Percentiles rank a stretch among this genome's conserved stretches.
Evolutionary conservation across 129 eudicot species (phyloP).

Genomic region (Mikania micrantha): DNA sequence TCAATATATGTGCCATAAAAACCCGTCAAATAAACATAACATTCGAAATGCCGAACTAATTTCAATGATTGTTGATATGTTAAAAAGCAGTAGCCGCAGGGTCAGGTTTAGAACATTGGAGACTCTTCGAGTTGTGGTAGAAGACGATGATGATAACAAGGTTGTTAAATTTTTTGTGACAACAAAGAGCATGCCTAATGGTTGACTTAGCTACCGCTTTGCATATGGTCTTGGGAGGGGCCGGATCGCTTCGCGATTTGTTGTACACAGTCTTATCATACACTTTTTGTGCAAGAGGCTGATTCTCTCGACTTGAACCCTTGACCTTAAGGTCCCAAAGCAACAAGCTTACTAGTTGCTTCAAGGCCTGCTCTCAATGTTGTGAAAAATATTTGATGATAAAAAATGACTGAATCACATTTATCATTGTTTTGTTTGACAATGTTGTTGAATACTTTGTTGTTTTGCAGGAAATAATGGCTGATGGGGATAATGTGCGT

Average conservation of each 20-base stretch:
- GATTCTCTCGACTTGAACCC: no score
- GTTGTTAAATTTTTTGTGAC: slow-evolving; percentile 36
- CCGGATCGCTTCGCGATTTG: no score
- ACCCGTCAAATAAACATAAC: slow-evolving; percentile 49
- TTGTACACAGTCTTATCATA: no score
- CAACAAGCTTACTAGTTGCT: no score
- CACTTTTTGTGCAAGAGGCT: no score
- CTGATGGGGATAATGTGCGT: slow-evolving; percentile 90
- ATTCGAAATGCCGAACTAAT: slow-evolving; percentile 59
- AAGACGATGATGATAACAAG: slow-evolving; percentile 81
- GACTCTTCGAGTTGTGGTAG: slow-evolving; percentile 73
- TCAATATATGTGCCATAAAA: slow-evolving; percentile 57
- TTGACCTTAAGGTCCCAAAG: no score
- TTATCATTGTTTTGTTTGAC: background rate
- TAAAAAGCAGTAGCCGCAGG: slow-evolving; percentile 67
- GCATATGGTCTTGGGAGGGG: no score
- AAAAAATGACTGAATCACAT: no score
- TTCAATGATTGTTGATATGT: slow-evolving; percentile 64
- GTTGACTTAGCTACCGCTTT: no score
- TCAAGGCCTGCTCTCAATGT: no score
- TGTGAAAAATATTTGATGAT: no score
- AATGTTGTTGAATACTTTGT: background rate
- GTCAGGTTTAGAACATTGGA: slow-evolving; percentile 73
- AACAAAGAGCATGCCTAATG: no score
- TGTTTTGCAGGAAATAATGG: slow-evolving; percentile 77